A percentile compares a stretch with the other conserved stretches of the same genome.
Conservation (phyloP, 139 green algal species). For the Asterochloris sp. region DNA sequence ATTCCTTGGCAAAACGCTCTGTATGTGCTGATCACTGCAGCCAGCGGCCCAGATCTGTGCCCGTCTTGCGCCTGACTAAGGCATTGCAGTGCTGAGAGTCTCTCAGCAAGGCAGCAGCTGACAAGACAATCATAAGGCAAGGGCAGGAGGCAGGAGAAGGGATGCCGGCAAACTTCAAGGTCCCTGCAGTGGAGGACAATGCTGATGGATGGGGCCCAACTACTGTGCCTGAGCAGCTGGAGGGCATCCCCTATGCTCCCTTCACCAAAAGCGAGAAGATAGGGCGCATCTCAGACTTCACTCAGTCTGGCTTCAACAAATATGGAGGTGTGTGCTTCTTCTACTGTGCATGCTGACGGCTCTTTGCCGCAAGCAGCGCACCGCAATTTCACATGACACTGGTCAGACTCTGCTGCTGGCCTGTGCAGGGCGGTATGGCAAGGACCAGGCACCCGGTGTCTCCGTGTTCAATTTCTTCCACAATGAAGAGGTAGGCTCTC, state of each 20-base stretch:
- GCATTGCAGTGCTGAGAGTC: neutral
- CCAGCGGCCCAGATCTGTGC: too few relatives aligned
- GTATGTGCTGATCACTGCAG: too few relatives aligned
- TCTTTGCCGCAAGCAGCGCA: too few relatives aligned
- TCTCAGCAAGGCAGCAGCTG: neutral
- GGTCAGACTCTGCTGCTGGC: neutral
- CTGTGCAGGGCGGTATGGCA: constrained; percentile 30
- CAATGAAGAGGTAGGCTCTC: constrained; percentile 76
- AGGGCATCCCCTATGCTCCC: constrained; percentile 92
- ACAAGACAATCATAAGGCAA: neutral
- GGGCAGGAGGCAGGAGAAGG: neutral
- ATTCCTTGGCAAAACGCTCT: too few relatives aligned
- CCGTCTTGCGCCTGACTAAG: too few relatives aligned
- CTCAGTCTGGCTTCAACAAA: constrained; percentile 22
- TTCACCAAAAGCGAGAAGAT: constrained; percentile 93
- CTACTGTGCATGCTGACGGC: too few relatives aligned
- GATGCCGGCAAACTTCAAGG: constrained; percentile 37
- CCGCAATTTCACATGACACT: neutral
- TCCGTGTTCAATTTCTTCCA: constrained; percentile 95
- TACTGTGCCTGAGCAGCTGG: constrained; percentile 75
- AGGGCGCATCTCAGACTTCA: constrained; percentile 66
- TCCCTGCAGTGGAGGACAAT: constrained; percentile 83
- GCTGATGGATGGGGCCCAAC: constrained; percentile 84
- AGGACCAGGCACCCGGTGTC: constrained; percentile 40
- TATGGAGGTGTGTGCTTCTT: constrained; percentile 17